Evolutionary conservation across 371 early-diverging fungal genomes (phyloP).

Genomic region (Lichtheimia hyalospora): DNA sequence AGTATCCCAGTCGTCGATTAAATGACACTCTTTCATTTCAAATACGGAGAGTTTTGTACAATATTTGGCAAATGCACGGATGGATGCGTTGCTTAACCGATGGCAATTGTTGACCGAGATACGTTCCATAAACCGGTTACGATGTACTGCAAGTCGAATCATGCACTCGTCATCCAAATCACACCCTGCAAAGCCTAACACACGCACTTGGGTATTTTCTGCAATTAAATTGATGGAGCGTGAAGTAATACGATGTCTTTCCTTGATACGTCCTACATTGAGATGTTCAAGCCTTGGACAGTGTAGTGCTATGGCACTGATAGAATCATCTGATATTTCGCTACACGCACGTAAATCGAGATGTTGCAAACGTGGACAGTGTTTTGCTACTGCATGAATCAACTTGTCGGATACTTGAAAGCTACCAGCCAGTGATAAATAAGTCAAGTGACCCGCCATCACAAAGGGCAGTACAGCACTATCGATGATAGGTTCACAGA

Average conservation of each 20-base stretch:
- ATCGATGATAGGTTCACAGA: conserved; percentile 55
- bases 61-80: conserved; percentile 44
- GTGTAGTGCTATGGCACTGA: conserved; percentile 39
- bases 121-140: conserved; percentile 46
- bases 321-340: conserved; percentile 50
- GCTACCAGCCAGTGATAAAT: conserved; percentile 56
- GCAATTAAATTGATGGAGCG: conserved; percentile 55
- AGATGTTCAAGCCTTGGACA: conserved; percentile 53
- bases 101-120: conserved; percentile 62
- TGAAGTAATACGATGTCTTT: conserved; percentile 48
- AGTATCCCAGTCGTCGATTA: conserved; percentile 42
- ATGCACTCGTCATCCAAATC: conserved; percentile 58
- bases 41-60: conserved; percentile 57
- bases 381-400: conserved; percentile 39
- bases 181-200: conserved; percentile 60
- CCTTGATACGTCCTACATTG: conserved; percentile 60
- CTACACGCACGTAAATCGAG: conserved; percentile 62
- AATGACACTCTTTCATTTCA: conserved; percentile 61
- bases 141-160: conserved; percentile 47
- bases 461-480: conserved; percentile 37
- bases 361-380: conserved; percentile 48
- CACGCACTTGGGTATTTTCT: conserved; percentile 45
- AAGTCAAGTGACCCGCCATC: conserved; percentile 35
- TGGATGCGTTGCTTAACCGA: conserved; percentile 49
- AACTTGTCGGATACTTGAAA: conserved; percentile 53